Base-by-base conservation (phyloP, 169 alveolate species). In the Babesia microti region DNA sequence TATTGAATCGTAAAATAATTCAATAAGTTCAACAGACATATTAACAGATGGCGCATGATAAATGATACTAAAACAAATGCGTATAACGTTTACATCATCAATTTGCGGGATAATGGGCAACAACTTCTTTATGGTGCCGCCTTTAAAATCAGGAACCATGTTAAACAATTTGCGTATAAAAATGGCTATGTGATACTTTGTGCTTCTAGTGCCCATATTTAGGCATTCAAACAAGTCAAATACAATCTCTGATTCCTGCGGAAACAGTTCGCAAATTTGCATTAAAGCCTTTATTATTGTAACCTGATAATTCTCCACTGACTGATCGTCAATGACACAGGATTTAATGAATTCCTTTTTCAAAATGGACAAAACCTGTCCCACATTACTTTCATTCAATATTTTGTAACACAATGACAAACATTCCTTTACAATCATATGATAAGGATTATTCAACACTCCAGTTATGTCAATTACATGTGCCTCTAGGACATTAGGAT, bases 401-500 rank as follows among this genome's bases (percentile, higher is more conserved):
- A 65, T 39, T 26, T 60, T 67, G 6, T 70, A 53, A 15, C 79
- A 79, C 12, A 87, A 58, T 30, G 85, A 79, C 19, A 91, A 68
- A 18, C 89, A 72, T 21, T 78, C 84, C 42, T 65, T 58, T n/a
- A 87, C 65, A 19, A 91, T 73, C 47, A 81, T 88, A 26, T 53
- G 58, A 11, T 85, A 74, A 9, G 89, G 75, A 27, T 75, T 68
- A 34, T 59, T 75, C 24, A 88, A 53, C 5, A 88, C 84, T 24
- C 85, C 81, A 3, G 87, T 67, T 26, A 91, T 69, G 33, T 89
- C 95, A 55, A 81, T 63, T n/a, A 79, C 81, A 52, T 75, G 79
- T 18, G 83, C 88, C 65, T 85, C 91, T 29, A 91, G 47, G 3
- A 85, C 70, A 45, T 87, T 83, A 18, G 84, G 81, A 44, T 65